Evolutionary conservation across 2,329 filamentous ascomycete genomes (phyloP).

Genomic region (Claviceps sp.): DNA sequence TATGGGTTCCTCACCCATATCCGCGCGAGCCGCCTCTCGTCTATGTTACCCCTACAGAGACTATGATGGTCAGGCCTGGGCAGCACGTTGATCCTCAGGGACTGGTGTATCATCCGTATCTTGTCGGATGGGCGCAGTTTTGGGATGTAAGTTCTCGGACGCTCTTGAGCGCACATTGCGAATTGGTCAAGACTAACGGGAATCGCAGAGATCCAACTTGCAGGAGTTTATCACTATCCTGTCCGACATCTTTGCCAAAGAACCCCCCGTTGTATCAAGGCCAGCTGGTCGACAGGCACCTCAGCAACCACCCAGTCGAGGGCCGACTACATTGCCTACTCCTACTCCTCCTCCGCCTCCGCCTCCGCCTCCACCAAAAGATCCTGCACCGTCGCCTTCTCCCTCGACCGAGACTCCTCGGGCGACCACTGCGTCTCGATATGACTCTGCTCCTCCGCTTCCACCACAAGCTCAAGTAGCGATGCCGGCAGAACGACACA

Average conservation of each 20-base stretch:
- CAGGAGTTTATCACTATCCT: slow-evolving; percentile 73
- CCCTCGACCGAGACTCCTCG: slow-evolving; percentile 7
- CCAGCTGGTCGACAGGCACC: slow-evolving; percentile 31
- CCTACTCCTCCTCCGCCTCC: slow-evolving; percentile 52
- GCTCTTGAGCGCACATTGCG: not conserved
- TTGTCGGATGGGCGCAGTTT: slow-evolving; percentile 77
- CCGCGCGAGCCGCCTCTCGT: slow-evolving; percentile 73
- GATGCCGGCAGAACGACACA: not conserved
- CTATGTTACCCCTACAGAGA: slow-evolving; percentile 78
- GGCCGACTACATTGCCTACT: slow-evolving; percentile 58
- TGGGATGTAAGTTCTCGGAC: slow-evolving; percentile 56
- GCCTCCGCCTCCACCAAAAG: slow-evolving; percentile 28
- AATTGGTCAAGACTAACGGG: not conserved
- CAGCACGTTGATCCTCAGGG: slow-evolving; percentile 93
- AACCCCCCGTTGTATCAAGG: slow-evolving; percentile 77
- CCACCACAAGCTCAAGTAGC: slow-evolving; percentile 20
- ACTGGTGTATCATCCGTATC: slow-evolving; percentile 87
- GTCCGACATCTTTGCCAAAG: slow-evolving; percentile 80
- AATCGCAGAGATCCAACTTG: slow-evolving; percentile 60
- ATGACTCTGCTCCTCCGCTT: slow-evolving; percentile 34
- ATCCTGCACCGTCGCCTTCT: slow-evolving; percentile 15
- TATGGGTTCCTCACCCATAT: slow-evolving; percentile 91
- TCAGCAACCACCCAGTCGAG: slow-evolving; percentile 18
- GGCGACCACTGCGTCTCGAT: slow-evolving; percentile 22
- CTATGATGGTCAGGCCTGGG: slow-evolving; percentile 80